Base-by-base conservation (phyloP, 2,329 filamentous ascomycete genomes). In the Coniella vitis region DNA sequence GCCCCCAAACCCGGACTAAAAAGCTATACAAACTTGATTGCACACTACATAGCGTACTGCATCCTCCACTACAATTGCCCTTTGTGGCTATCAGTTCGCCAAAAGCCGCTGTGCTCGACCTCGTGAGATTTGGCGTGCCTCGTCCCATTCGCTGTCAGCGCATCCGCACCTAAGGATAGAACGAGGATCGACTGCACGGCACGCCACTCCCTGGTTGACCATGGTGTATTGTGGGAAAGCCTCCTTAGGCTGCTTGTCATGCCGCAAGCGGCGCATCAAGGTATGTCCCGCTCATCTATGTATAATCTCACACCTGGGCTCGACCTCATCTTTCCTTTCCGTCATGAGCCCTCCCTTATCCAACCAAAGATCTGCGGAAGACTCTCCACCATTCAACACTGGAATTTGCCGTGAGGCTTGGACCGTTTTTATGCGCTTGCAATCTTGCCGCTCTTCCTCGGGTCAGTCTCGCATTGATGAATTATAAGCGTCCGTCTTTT, bases 171-270 rank as follows among this genome's bases (percentile, higher is more conserved):
- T 12, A 38, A 10, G 13, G 3, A 17, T 7, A 21, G 17, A 38
- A 29, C 10, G 14, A 29, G 34, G 14, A 35, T 35, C 22, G 12
- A 40, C 21, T 44, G 22, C 39, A 44, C 38, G 12, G 31, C 16
- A 29, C 25, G 10, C 25, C 25, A 10, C 25, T 29, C 35, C 44
- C 8, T 2, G 37, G 4, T 9, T 50, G 49, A 56, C 54, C 58
- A 78, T 78, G 75, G 74, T 78, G 39, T 78, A 76, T 62, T 78
- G 75, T 56, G 75, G 75, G 38, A 78, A 78, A 60, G 75, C 75
- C 56, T 78, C 75, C 7, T 69, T 75, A 58, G 74, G 74, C 58
- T 78, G 75, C 61, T 68, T 76, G 56, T 73, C 69, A 54, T 78
- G 75, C 58, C 73, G 75, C 48, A 71, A 67, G 32, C 67, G 75